These are phyloP conservation scores for Byssothecium circinans DNA, from an alignment of 2,329 filamentous ascomycete genomes.

Conservation along the genomic window DNA sequence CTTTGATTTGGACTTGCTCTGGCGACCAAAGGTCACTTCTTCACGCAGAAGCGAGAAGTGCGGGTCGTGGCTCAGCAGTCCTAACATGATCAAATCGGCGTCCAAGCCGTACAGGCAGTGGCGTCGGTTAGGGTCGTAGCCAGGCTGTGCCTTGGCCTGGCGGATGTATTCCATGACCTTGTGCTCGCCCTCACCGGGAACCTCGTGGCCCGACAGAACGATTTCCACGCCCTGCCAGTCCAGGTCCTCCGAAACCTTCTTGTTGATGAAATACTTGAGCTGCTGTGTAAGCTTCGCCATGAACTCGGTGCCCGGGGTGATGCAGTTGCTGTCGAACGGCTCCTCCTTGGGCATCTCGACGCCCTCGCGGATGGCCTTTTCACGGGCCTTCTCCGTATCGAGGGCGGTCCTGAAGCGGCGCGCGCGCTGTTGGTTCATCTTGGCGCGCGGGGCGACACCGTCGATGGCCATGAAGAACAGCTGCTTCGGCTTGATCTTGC, in stretches of 20 bases:
- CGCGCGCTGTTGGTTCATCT: conserved; percentile 99
- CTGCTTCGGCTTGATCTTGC: conserved; percentile 97
- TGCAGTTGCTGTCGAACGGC: conserved; percentile 98
- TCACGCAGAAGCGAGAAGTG: conserved; percentile 97
- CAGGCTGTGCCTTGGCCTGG: conserved; percentile 90
- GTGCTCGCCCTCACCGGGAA: conserved; percentile 96
- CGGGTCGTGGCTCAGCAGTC: conserved; percentile 93
- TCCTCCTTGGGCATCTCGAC: conserved; percentile 93
- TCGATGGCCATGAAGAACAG: conserved; percentile 99
- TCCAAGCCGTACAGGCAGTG: conserved; percentile 97
- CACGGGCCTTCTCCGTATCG: conserved; percentile 84
- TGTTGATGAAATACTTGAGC: conserved; percentile 97
- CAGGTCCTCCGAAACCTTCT: conserved; percentile 94
- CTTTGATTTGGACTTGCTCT: conserved; percentile 85
- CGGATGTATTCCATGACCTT: conserved; percentile 99
- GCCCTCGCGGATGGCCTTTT: conserved; percentile 88
- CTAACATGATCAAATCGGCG: conserved; percentile 98
- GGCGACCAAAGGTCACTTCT: conserved; percentile 94
- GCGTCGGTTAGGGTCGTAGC: conserved; percentile 89
- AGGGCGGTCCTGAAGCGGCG: conserved; percentile 92
- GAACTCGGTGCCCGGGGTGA: conserved; percentile 95
- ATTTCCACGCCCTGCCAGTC: conserved; percentile 98
- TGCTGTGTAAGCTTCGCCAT: conserved; percentile 96
- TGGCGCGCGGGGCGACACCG: conserved; percentile 93
- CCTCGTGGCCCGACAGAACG: conserved; percentile 94